A percentile compares a stretch with the other conserved stretches of the same genome.
Conservation (phyloP, 805 yeast genomes). For the Nakazawaea holstii region DNA sequence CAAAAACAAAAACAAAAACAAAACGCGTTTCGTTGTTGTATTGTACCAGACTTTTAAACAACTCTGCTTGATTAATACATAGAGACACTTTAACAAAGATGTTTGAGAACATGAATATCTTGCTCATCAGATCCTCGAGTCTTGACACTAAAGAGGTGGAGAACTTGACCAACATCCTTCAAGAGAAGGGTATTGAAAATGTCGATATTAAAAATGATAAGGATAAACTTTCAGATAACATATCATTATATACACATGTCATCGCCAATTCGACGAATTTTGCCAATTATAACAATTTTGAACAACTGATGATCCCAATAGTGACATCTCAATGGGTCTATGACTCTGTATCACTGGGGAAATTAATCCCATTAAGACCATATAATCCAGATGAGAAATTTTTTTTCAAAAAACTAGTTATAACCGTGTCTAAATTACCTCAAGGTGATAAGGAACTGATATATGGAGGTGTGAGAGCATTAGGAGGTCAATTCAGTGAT, state of each 20-base stretch:
- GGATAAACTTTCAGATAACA: slow-evolving; percentile 16
- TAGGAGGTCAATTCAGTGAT: slow-evolving; percentile 74
- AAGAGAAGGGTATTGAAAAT: slow-evolving; percentile 20
- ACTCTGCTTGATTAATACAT: too few species aligned
- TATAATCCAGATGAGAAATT: slow-evolving; percentile 70
- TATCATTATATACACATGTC: slow-evolving; percentile 35
- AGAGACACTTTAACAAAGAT: slow-evolving; percentile 7
- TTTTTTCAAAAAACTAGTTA: slow-evolving; percentile 54
- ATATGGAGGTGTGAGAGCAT: slow-evolving; percentile 58
- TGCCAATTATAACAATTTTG: slow-evolving; percentile 41
- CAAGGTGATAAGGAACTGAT: slow-evolving; percentile 61
- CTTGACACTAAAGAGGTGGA: slow-evolving; percentile 13
- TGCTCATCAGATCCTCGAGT: slow-evolving; percentile 15
- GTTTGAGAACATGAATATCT: slow-evolving; percentile 18
- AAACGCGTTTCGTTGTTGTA: too few species aligned
- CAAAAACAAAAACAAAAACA: too few species aligned
- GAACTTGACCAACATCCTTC: slow-evolving; percentile 16
- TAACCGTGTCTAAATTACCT: slow-evolving; percentile 56
- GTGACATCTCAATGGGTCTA: slow-evolving; percentile 58
- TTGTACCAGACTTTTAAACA: too few species aligned
- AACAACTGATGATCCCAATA: slow-evolving; percentile 55
- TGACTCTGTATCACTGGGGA: slow-evolving; percentile 35
- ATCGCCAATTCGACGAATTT: slow-evolving; percentile 49
- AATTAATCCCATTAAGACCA: slow-evolving; percentile 44
- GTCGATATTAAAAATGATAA: slow-evolving; percentile 17